Base-by-base conservation (phyloP, 2,329 filamentous ascomycete species). In the Monosporascus sp. region DNA sequence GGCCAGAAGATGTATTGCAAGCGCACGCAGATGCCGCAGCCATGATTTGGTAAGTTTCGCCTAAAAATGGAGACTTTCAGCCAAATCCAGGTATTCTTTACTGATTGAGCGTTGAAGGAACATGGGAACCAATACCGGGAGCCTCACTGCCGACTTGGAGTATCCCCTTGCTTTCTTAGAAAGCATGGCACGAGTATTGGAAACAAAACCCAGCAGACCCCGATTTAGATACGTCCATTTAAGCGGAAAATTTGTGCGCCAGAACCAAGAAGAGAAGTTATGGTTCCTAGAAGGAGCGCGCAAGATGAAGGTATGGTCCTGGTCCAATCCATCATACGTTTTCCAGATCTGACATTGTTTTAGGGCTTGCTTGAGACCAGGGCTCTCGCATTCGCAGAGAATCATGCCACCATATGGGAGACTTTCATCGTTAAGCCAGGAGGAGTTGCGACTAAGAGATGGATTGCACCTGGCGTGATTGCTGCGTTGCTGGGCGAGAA, bases 241-340 rank as follows among this genome's bases (percentile, higher is more conserved):
- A 5, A 70, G 69, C 40, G 69, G 70, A 2, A 67, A 62, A 16
- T 69, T 68, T 31, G 68, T 70, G 1, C 55, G 61, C 11, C 66
- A 64, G 19, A 58, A 72, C 19, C 69, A 72, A 51, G 61, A 68
- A 6, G 51, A 59, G 20, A 65, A 54, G 26, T 17, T 72, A 17
- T 67, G 62, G 57, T 63, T 64, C 1, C 43, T 64, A 20, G 62
- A 58, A 2, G 60, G 65, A 14, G 53, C 60, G 37, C 59, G 64
- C 37, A 66, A 65, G 46, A 50, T 62, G 17, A 65, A 64, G 55
- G 64, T 65, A 59, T 3, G 50, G 2, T 37, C 17, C 17, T 4
- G 17, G 9, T n/a, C 3, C 31, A 35, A 38, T 9, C 17, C 20
- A 40, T 27, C 5, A 22, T 47, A 3, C 7, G 19, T 3, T 31